Evolutionary conservation across 768 basidiomycete species (phyloP).

Genomic region (Pleurotus eryngii): DNA sequence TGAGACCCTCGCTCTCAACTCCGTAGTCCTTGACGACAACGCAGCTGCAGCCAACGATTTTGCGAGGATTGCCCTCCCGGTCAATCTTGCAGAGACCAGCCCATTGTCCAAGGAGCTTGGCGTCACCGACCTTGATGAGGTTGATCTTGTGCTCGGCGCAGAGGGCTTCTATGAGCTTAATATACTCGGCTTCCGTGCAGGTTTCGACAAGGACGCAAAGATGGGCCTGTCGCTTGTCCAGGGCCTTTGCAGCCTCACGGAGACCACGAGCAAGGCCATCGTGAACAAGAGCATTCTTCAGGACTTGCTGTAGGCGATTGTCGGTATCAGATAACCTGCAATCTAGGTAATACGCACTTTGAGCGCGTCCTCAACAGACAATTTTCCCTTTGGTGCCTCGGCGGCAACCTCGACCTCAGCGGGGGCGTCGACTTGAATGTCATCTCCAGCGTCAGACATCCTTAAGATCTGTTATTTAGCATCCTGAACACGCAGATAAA

Average conservation of each 20-base stretch:
- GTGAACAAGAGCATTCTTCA: conserved; percentile 98
- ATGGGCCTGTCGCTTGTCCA: conserved; percentile 98
- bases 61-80: conserved; percentile 96
- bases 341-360: conserved; percentile 47
- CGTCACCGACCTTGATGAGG: conserved; percentile 98
- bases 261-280: conserved; percentile 98
- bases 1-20: conserved; percentile 89
- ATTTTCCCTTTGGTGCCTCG: conserved; percentile 92
- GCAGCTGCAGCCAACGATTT: conserved; percentile 89
- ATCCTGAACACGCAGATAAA: too few relatives aligned
- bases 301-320: conserved; percentile 69
- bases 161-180: conserved; percentile 99
- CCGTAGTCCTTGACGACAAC: conserved; percentile 99
- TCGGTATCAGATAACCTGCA: conserved; percentile 4
- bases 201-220: conserved; percentile 99
- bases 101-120: conserved; percentile 98
- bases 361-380: conserved; percentile 93
- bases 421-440: conserved; percentile 73
- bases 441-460: conserved; percentile 99
- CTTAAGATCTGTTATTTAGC: conserved; percentile 25
- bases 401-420: conserved; percentile 79
- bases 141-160: conserved; percentile 99
- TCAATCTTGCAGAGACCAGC: conserved; percentile 99
- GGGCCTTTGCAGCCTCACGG: conserved; percentile 95
- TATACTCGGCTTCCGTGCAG: conserved; percentile 98